phyloP scores from a whole-genome alignment of 2,329 filamentous ascomycete species.

The Fusarium verrucosum region DNA sequence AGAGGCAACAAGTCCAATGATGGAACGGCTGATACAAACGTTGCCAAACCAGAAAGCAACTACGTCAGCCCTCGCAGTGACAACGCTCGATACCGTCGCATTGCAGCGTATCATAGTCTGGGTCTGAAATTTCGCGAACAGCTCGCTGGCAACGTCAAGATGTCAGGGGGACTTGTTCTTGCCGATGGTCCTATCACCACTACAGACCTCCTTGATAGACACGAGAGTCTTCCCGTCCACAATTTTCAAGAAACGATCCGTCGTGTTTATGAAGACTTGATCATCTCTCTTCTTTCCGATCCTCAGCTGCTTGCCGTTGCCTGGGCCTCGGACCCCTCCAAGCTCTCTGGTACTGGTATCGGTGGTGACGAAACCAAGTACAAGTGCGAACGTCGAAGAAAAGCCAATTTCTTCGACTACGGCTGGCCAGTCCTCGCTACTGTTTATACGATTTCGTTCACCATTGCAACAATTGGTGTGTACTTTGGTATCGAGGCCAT shows the following conservation, averaged over 20 bases:
- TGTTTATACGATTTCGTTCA: constrained; percentile 21
- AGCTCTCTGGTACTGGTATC: constrained; percentile 4
- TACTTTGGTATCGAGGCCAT: constrained; percentile 27
- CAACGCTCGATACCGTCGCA: constrained; percentile 6
- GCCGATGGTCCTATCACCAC: constrained; percentile 3
- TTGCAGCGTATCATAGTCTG: constrained; percentile 30
- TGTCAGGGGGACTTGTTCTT: background rate
- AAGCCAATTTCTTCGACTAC: constrained; percentile 31
- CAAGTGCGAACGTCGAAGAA: constrained; percentile 14
- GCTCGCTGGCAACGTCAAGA: constrained; percentile 3
- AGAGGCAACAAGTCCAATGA: background rate
- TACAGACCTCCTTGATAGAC: constrained; percentile 24
- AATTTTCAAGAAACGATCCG: constrained; percentile 16
- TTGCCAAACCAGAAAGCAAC: constrained; percentile 24
- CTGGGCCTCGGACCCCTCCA: constrained; percentile 29
- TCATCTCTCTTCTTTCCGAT: constrained; percentile 34
- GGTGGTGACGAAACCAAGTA: constrained; percentile 12
- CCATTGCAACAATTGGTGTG: constrained; percentile 24
- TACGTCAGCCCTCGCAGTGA: constrained; percentile 21
- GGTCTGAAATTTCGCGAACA: constrained; percentile 19
- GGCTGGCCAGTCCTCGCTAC: constrained; percentile 5
- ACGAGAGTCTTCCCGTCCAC: constrained; percentile 11
- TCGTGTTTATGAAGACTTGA: constrained; percentile 20
- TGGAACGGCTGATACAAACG: constrained; percentile 21
- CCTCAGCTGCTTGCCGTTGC: constrained; percentile 34